Evolutionary conservation across 2,329 filamentous ascomycete genomes (phyloP).

Genomic region (Geoglossum cookeanum): DNA sequence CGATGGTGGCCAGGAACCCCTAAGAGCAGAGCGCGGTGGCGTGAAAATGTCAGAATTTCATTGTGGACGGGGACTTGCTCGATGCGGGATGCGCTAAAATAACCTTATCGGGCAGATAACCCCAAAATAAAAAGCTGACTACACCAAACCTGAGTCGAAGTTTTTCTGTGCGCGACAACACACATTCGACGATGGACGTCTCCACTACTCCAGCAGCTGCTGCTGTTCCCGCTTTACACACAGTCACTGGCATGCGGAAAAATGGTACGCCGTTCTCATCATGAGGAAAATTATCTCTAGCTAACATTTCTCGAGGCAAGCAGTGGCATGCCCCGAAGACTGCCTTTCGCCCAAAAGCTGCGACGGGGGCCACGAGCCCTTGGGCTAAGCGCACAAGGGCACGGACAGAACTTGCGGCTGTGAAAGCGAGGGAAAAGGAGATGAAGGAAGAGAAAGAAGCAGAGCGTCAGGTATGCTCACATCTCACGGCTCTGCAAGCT

Average conservation of each 20-base stretch:
- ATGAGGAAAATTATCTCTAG: constrained; percentile 8
- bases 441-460: constrained; percentile 91
- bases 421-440: constrained; percentile 86
- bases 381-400: constrained; percentile 59
- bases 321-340: constrained; percentile 78
- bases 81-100: no score
- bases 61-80: no score
- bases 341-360: constrained; percentile 65
- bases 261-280: constrained; percentile 43
- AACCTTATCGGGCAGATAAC: no score
- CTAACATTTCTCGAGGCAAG: constrained; percentile 44
- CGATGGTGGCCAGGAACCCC: background rate
- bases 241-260: constrained; percentile 48
- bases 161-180: background rate
- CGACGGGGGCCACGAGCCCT: constrained; percentile 38
- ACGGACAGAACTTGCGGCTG: constrained; percentile 49
- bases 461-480: constrained; percentile 52
- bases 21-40: no score
- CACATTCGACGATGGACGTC: constrained; percentile 25
- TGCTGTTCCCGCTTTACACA: background rate
- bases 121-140: no score
- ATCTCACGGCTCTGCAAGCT: background rate
- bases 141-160: background rate
- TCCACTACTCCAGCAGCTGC: constrained; percentile 18
- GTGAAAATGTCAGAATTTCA: no score